These are phyloP conservation scores for Tolypocladium cylindrosporum DNA, from an alignment of 2,329 filamentous ascomycete species.

Conservation along the genomic window DNA sequence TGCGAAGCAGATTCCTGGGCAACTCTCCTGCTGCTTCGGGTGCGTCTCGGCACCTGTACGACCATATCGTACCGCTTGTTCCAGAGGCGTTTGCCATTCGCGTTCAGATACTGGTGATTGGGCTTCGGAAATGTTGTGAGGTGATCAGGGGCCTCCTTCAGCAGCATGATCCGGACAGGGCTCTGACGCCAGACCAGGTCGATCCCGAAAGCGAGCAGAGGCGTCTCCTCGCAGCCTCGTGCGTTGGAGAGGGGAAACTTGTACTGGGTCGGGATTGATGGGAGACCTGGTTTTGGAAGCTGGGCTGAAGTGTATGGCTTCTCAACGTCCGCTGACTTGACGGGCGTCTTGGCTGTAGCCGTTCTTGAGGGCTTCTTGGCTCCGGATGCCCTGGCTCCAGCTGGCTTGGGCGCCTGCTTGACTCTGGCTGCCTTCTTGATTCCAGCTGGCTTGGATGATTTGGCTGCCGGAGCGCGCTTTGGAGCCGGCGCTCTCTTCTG, in stretches of 20 bases:
- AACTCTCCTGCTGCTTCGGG: neutral
- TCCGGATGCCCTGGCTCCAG: neutral
- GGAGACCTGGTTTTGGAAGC: neutral
- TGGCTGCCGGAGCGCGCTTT: neutral
- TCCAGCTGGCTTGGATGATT: neutral
- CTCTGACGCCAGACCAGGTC: neutral
- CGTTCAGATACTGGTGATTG: constrained; percentile 3
- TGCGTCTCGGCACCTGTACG: neutral
- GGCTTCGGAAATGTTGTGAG: constrained; percentile 5
- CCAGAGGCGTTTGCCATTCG: constrained; percentile 2
- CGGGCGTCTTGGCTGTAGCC: neutral
- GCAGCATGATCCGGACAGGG: neutral
- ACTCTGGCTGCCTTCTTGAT: neutral
- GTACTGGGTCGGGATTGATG: constrained; percentile 3
- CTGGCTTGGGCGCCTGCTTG: neutral
- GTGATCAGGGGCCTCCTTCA: constrained; percentile 4
- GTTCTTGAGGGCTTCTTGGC: neutral
- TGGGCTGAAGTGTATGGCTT: neutral
- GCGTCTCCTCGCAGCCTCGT: neutral
- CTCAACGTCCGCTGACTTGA: neutral
- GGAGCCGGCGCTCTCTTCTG: neutral
- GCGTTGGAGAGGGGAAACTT: constrained; percentile 8
- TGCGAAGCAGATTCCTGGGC: neutral
- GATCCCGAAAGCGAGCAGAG: neutral
- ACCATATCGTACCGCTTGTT: constrained; percentile 2